Evolutionary conservation across 345 rosid species (phyloP).

Genomic region (Fremontodendron californicum): DNA sequence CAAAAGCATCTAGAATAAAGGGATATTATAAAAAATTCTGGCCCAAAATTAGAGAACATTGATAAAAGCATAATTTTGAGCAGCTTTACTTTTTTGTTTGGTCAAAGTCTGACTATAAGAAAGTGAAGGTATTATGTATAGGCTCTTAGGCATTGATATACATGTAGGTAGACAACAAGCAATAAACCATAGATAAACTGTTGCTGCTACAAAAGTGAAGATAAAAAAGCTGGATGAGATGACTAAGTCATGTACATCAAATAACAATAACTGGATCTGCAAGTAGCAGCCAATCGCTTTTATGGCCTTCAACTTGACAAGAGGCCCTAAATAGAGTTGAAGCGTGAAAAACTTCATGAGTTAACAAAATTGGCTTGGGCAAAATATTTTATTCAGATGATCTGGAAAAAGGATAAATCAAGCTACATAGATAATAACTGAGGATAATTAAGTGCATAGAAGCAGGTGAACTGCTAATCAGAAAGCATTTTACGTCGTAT

Average conservation of each 20-base stretch:
- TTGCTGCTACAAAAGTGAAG: not conserved
- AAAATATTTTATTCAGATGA: not conserved
- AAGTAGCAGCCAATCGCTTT: not conserved
- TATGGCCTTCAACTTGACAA: not conserved
- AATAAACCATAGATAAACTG: not conserved
- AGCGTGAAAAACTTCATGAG: not conserved
- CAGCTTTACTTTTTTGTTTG: not conserved
- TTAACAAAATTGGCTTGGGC: not conserved
- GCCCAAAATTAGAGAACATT: not conserved
- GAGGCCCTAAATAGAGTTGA: not conserved
- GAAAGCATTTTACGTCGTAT: not conserved
- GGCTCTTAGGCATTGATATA: not conserved
- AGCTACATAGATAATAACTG: not conserved
- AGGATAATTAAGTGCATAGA: not conserved
- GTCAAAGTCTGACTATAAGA: not conserved
- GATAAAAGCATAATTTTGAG: not conserved
- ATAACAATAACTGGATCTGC: not conserved
- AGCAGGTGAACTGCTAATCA: not conserved
- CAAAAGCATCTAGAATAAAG: not conserved
- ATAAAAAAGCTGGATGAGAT: slow-evolving; percentile 1
- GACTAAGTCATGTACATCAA: not conserved
- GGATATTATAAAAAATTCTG: not conserved
- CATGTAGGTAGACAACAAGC: not conserved
- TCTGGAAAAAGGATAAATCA: not conserved
- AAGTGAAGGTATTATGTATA: not conserved